Percentiles rank a stretch among this genome's conserved stretches.
phyloP scores from a whole-genome alignment of 2,329 filamentous ascomycete species.

The Penicillium hordei region DNA sequence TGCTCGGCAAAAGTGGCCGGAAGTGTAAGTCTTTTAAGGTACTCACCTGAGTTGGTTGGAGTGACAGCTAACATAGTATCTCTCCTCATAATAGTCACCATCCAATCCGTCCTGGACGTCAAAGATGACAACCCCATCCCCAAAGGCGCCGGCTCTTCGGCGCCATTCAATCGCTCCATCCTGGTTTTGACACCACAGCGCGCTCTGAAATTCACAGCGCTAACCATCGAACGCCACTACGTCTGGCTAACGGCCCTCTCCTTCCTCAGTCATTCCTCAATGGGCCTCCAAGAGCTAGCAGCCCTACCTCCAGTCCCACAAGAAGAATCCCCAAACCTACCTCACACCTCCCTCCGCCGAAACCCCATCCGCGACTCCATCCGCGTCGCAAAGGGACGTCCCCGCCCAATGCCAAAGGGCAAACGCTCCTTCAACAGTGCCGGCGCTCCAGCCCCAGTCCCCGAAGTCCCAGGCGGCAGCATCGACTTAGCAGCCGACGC shows the following conservation, averaged over 20 bases:
- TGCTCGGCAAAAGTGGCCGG: constrained; percentile 91
- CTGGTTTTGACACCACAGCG: constrained; percentile 89
- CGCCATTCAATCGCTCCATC: constrained; percentile 86
- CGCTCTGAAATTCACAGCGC: constrained; percentile 91
- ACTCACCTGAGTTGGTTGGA: background rate
- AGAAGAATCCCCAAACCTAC: constrained; percentile 44
- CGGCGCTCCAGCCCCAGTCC: constrained; percentile 32
- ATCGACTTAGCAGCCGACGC: constrained; percentile 46
- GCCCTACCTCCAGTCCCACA: constrained; percentile 56
- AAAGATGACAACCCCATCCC: constrained; percentile 88
- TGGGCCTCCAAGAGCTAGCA: constrained; percentile 73
- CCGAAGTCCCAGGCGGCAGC: constrained; percentile 33
- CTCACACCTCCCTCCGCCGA: constrained; percentile 50
- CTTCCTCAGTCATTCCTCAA: constrained; percentile 87
- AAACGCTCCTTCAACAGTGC: constrained; percentile 40
- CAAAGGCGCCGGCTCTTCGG: constrained; percentile 58
- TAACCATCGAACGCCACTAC: constrained; percentile 81
- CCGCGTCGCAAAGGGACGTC: constrained; percentile 75
- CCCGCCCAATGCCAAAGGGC: constrained; percentile 43
- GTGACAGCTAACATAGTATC: constrained; percentile 9
- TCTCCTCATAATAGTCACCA: constrained; percentile 62
- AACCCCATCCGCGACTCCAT: constrained; percentile 82
- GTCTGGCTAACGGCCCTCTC: constrained; percentile 92
- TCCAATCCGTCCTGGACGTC: constrained; percentile 95
- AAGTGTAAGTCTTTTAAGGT: constrained; percentile 68